These are phyloP conservation scores for Tuber borchii DNA, from an alignment of 495 filamentous ascomycete genomes.

Conservation along the genomic window DNA sequence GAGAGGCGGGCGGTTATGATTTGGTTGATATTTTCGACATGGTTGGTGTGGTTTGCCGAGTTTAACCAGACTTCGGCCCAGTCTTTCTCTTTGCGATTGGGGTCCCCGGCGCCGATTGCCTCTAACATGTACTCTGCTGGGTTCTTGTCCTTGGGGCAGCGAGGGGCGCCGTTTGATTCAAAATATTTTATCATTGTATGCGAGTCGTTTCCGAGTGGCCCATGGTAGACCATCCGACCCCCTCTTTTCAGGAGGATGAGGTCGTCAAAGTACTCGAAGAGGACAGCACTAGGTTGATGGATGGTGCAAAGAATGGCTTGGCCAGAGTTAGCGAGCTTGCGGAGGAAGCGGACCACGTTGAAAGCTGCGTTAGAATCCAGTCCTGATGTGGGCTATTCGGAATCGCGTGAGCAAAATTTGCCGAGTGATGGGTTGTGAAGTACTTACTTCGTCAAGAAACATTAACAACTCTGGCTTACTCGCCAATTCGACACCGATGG, in stretches of 20 bases:
- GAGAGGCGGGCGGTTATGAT: conserved; percentile 41
- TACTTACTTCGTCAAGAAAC: conserved; percentile 59
- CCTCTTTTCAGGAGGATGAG: conserved; percentile 62
- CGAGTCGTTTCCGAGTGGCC: conserved; percentile 51
- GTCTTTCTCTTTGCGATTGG: conserved; percentile 56
- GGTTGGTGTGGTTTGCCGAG: conserved; percentile 43
- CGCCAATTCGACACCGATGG: conserved; percentile 63
- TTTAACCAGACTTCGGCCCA: conserved; percentile 57
- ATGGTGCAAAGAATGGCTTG: conserved; percentile 70
- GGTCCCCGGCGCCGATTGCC: conserved; percentile 59
- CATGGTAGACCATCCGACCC: conserved; percentile 68
- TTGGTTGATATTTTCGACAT: conserved; percentile 48
- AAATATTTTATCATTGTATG: conserved; percentile 59
- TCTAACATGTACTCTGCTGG: conserved; percentile 68
- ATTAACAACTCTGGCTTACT: conserved; percentile 61
- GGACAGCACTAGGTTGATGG: conserved; percentile 64
- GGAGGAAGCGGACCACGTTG: conserved; percentile 58
- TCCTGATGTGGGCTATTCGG: conserved; percentile 56
- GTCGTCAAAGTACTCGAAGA: conserved; percentile 70
- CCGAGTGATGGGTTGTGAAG: not conserved
- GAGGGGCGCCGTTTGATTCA: conserved; percentile 56
- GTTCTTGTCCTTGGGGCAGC: conserved; percentile 54
- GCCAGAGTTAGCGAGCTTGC: conserved; percentile 59
- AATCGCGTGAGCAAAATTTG: not conserved
- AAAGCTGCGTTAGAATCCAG: conserved; percentile 60